Conservation (phyloP, 257 asterid genomes). For the Fraxinus anomala region DNA sequence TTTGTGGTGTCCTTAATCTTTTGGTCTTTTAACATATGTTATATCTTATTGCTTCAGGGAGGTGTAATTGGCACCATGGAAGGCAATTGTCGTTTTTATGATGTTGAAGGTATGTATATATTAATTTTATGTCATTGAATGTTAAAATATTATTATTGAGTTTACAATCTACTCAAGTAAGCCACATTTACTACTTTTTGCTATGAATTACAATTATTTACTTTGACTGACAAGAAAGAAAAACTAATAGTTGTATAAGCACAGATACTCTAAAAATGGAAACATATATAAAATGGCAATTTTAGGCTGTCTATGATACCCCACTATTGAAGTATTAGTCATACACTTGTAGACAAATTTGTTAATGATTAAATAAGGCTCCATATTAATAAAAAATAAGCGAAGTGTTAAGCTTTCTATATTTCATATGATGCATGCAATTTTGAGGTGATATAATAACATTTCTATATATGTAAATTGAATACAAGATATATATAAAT, state of each 20-base stretch:
- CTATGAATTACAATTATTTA: not conserved
- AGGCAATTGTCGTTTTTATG: constrained; percentile 75
- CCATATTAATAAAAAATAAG: not conserved
- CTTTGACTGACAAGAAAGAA: not conserved
- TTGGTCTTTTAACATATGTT: constrained; percentile 8
- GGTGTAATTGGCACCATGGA: constrained; percentile 86
- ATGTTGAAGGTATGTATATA: constrained; percentile 52
- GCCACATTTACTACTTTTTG: not conserved
- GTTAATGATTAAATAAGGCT: not conserved
- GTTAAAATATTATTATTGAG: not conserved
- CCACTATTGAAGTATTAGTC: not conserved
- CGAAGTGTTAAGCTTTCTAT: not conserved
- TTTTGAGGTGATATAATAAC: not conserved
- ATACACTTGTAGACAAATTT: not conserved
- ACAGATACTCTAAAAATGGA: not conserved
- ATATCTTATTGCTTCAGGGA: constrained; percentile 50
- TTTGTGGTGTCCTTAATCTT: not conserved
- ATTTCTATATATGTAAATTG: not conserved
- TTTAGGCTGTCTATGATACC: not conserved
- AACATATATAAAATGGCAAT: not conserved
- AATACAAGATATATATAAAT: not conserved
- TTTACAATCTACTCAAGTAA: not conserved
- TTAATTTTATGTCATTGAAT: not conserved
- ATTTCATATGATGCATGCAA: not conserved
- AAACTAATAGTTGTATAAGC: not conserved